These are phyloP conservation scores for Monilinia polystroma DNA, from an alignment of 2,329 filamentous ascomycete species.

Conservation along the genomic window DNA sequence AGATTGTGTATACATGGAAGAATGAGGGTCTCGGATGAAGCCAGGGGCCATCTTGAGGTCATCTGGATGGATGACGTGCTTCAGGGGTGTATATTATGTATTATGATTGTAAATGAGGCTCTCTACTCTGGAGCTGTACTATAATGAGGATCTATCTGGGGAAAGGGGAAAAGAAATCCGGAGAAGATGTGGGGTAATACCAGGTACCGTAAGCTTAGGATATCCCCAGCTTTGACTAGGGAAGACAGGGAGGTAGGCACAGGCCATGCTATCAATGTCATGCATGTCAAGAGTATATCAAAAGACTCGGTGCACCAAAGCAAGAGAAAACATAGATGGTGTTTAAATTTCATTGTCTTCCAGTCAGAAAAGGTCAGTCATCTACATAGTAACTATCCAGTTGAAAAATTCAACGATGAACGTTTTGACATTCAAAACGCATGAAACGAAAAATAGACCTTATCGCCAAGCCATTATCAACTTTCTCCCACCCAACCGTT, in stretches of 20 bases:
- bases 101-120: neutral
- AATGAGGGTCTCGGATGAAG: neutral
- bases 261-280: neutral
- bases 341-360: slow-evolving; percentile 9
- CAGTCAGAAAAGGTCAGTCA: neutral
- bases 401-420: slow-evolving; percentile 1
- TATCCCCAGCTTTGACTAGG: slow-evolving; percentile 3
- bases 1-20: neutral
- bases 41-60: no score
- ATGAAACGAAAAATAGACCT: slow-evolving; percentile 20
- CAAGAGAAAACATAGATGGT: neutral
- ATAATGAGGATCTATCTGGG: slow-evolving; percentile 5
- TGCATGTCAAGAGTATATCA: slow-evolving; percentile 3
- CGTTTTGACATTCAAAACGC: slow-evolving; percentile 8
- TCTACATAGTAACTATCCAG: slow-evolving; percentile 5
- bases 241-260: slow-evolving; percentile 10
- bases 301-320: neutral
- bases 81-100: slow-evolving; percentile 11
- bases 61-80: neutral
- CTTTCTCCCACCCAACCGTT: slow-evolving; percentile 15
- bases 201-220: slow-evolving; percentile 5
- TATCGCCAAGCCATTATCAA: slow-evolving; percentile 22
- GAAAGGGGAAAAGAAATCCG: slow-evolving; percentile 10
- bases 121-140: slow-evolving; percentile 7
- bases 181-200: slow-evolving; percentile 17